Conservation (phyloP, 2,329 filamentous ascomycete species). For the Phaeosphaeria sp. region DNA sequence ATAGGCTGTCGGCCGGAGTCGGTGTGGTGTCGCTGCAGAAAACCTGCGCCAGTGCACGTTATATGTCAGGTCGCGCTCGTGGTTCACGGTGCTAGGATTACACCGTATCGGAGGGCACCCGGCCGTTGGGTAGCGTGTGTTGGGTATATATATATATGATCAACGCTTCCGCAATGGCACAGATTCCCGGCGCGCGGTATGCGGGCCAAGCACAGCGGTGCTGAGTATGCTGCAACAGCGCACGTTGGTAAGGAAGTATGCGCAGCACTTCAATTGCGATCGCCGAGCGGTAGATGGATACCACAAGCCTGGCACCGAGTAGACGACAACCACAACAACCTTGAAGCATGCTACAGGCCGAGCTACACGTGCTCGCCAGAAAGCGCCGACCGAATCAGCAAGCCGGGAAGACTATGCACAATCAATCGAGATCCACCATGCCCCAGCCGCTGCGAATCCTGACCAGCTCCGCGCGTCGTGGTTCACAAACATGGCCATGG, state of each 20-base stretch:
- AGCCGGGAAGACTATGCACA: not conserved
- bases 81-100: slow-evolving; percentile 8
- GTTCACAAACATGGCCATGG: not conserved
- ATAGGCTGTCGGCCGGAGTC: slow-evolving; percentile 2
- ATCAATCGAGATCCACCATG: not conserved
- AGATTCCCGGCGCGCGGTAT: not conserved
- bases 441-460: slow-evolving; percentile 2
- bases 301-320: not conserved
- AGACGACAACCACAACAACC: not conserved
- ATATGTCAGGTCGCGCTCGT: not conserved
- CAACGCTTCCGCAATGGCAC: not conserved
- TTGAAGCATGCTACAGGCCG: too few species aligned
- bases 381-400: not conserved
- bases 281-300: not conserved
- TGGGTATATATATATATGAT: not conserved
- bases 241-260: not conserved
- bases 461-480: slow-evolving; percentile 14
- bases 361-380: not conserved
- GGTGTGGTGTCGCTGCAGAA: not conserved
- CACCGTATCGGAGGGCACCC: slow-evolving; percentile 12
- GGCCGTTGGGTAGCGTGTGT: slow-evolving; percentile 5
- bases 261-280: not conserved
- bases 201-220: not conserved
- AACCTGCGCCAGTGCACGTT: slow-evolving; percentile 6
- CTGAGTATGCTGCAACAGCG: not conserved